phyloP scores from a whole-genome alignment of 305 asterid genomes.

The Salvia sclarea region DNA sequence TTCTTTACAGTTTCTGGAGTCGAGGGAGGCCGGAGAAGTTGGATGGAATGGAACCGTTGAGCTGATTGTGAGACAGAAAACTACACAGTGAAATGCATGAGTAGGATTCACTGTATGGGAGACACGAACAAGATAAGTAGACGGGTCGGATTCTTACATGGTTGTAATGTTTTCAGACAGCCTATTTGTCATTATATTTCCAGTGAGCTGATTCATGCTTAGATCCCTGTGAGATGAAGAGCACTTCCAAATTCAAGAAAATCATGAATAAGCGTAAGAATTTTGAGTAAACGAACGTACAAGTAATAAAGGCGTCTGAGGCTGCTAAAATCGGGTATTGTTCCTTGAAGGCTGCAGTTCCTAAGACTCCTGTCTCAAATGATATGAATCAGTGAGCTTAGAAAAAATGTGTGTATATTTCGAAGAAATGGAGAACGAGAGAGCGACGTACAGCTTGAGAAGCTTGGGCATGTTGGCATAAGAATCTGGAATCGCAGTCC shows the following conservation, averaged over 20 bases:
- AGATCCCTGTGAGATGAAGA: constrained; percentile 45
- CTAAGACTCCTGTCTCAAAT: constrained; percentile 57
- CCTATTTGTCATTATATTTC: constrained; percentile 36
- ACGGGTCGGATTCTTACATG: constrained; percentile 32
- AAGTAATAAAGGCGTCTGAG: constrained; percentile 49
- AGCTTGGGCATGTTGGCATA: constrained; percentile 47
- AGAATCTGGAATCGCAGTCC: constrained; percentile 51
- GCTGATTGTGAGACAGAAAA: constrained; percentile 41
- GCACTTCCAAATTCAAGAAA: neutral
- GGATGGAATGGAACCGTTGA: constrained; percentile 54
- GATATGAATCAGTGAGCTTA: neutral
- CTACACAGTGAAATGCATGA: constrained; percentile 33
- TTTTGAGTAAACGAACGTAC: constrained; percentile 42
- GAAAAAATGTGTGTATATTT: too few species aligned
- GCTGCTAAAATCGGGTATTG: constrained; percentile 53
- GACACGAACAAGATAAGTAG: neutral
- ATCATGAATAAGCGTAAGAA: neutral
- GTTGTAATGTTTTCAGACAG: constrained; percentile 44
- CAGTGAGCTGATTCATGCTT: constrained; percentile 44
- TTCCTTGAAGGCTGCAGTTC: constrained; percentile 64
- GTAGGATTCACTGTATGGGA: neutral
- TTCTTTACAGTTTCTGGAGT: constrained; percentile 48
- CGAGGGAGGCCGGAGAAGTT: constrained; percentile 45
- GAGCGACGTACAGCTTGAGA: constrained; percentile 38
- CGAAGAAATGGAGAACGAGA: neutral